Conservation (phyloP, 2,329 filamentous ascomycete species). For the Aspergillus ochraceoroseus region DNA sequence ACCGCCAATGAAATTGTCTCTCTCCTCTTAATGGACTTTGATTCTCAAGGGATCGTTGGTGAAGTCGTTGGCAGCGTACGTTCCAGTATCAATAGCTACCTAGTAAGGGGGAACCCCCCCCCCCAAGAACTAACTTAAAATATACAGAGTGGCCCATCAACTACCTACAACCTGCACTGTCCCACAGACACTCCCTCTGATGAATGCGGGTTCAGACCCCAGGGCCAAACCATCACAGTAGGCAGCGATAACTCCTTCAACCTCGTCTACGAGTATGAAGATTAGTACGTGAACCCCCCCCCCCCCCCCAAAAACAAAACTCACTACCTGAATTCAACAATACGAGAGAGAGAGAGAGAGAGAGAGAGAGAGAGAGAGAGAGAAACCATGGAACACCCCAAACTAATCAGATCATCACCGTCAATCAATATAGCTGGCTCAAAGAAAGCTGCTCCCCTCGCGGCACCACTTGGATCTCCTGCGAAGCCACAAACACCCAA, state of each 20-base stretch:
- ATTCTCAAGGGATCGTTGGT: constrained; percentile 10
- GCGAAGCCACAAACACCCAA: constrained; percentile 15
- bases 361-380: no score
- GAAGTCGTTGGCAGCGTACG: constrained; percentile 18
- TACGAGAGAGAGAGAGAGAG: no score
- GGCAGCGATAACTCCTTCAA: constrained; percentile 11
- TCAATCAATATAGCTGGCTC: no score
- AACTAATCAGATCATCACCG: no score
- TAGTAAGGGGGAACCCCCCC: no score
- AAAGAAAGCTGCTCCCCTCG: constrained; percentile 21
- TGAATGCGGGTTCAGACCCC: constrained; percentile 13
- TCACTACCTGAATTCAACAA: no score
- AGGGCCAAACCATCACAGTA: constrained; percentile 13
- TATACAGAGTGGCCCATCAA: constrained; percentile 16
- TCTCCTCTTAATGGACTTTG: constrained; percentile 9
- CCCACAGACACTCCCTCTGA: constrained; percentile 2
- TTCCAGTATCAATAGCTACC: no score
- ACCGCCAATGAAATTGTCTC: constrained; percentile 18
- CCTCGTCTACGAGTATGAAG: constrained; percentile 1
- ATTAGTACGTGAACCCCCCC: constrained; percentile 13
- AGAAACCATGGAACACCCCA: no score
- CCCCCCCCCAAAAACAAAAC: no score
- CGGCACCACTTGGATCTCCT: constrained; percentile 27
- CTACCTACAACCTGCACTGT: constrained; percentile 22
- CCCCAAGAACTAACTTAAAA: no score